These are phyloP conservation scores for Tylopilus balloui DNA, from an alignment of 768 basidiomycete genomes.

Conservation along the genomic window DNA sequence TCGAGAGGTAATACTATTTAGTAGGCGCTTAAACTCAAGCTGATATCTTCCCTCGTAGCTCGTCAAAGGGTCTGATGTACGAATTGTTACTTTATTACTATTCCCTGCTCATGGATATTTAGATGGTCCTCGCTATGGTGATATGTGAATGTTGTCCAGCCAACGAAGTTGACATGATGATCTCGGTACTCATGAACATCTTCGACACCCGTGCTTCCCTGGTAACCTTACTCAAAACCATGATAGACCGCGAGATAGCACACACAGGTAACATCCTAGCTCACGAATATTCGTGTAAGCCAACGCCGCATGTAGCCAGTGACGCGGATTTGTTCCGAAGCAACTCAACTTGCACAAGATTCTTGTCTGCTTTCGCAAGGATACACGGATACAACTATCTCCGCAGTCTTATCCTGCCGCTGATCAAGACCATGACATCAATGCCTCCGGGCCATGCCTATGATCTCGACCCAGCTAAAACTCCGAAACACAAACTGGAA, in stretches of 20 bases:
- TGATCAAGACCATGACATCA: slow-evolving; percentile 68
- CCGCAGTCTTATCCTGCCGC: slow-evolving; percentile 70
- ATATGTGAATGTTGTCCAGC: slow-evolving; percentile 85
- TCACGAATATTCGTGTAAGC: not conserved
- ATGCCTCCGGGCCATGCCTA: slow-evolving; percentile 73
- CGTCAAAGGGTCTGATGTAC: slow-evolving; percentile 69
- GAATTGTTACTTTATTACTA: slow-evolving; percentile 19
- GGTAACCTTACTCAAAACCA: slow-evolving; percentile 68
- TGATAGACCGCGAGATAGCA: slow-evolving; percentile 83
- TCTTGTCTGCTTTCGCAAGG: slow-evolving; percentile 80
- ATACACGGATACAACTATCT: slow-evolving; percentile 92
- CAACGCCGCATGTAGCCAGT: slow-evolving; percentile 46
- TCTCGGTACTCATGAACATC: slow-evolving; percentile 78
- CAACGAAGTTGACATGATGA: slow-evolving; percentile 76
- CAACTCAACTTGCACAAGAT: slow-evolving; percentile 83
- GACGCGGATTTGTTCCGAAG: slow-evolving; percentile 82
- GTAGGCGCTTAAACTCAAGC: not conserved
- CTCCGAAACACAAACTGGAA: slow-evolving; percentile 51
- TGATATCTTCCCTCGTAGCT: slow-evolving; percentile 41
- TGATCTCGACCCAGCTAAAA: slow-evolving; percentile 70
- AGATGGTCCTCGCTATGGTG: slow-evolving; percentile 79
- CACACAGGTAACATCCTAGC: slow-evolving; percentile 53
- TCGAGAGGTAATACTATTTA: slow-evolving; percentile 46
- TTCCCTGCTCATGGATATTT: slow-evolving; percentile 10
- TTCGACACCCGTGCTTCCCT: slow-evolving; percentile 76